Conservation (phyloP, 495 filamentous ascomycete species). For the Aspergillus nanangensis region DNA sequence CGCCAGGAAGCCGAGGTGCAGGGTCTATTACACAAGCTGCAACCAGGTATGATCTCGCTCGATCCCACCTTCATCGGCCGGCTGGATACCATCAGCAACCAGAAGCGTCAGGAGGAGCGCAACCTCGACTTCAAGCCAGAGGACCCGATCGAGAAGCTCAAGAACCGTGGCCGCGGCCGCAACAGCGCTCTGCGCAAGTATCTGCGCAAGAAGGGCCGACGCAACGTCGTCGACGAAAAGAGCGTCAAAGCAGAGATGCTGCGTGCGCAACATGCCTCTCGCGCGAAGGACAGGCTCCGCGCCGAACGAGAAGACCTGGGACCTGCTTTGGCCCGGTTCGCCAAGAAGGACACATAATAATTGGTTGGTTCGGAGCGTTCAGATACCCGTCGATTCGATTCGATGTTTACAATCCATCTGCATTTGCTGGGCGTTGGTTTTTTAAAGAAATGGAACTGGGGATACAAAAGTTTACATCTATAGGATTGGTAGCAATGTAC, state of each 20-base stretch:
- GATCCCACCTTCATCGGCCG: slow-evolving; percentile 87
- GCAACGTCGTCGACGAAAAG: slow-evolving; percentile 91
- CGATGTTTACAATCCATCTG: too few species aligned
- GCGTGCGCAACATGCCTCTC: slow-evolving; percentile 58
- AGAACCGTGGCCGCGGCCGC: slow-evolving; percentile 81
- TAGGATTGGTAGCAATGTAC: too few species aligned
- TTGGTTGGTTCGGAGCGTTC: too few species aligned
- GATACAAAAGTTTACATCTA: too few species aligned
- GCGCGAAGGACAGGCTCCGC: slow-evolving; percentile 60
- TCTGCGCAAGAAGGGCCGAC: slow-evolving; percentile 79
- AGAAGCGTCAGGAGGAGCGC: slow-evolving; percentile 66
- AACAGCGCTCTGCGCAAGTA: slow-evolving; percentile 84
- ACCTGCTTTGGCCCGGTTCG: slow-evolving; percentile 69
- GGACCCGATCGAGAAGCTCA: slow-evolving; percentile 64
- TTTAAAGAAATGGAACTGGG: too few species aligned
- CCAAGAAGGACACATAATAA: slow-evolving; percentile 44
- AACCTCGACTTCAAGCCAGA: slow-evolving; percentile 70
- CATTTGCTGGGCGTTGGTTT: too few species aligned
- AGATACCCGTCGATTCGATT: too few species aligned
- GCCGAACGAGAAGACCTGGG: slow-evolving; percentile 59
- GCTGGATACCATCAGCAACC: slow-evolving; percentile 70
- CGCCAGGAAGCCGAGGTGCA: slow-evolving; percentile 91
- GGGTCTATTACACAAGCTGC: slow-evolving; percentile 82
- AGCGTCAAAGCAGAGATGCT: slow-evolving; percentile 62
- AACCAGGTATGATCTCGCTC: slow-evolving; percentile 94